Evolutionary conservation across 805 yeast genomes (phyloP).

Genomic region (Suhomyces faveliae): DNA sequence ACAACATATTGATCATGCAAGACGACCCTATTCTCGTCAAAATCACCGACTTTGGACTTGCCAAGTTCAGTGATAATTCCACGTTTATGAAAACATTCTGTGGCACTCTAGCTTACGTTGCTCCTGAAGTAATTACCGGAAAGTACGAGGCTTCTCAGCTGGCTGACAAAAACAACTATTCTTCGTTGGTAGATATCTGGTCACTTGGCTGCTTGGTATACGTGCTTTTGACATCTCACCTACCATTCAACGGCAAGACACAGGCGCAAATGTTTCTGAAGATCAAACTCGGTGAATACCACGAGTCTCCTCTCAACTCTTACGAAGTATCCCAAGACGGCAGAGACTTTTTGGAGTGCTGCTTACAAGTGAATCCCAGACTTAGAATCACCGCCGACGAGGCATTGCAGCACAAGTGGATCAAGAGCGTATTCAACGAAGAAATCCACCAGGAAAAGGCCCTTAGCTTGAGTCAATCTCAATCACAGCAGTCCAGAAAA

Average conservation of each 20-base stretch:
- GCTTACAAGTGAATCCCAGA: conserved; percentile 76
- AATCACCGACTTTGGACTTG: conserved; percentile 94
- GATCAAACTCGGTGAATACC: conserved; percentile 75
- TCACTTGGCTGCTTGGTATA: conserved; percentile 92
- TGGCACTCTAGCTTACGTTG: conserved; percentile 95
- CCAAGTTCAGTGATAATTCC: conserved; percentile 81
- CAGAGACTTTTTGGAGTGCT: conserved; percentile 62
- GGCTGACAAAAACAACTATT: conserved; percentile 48
- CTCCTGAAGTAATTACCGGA: conserved; percentile 83
- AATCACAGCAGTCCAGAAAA: conserved; percentile 59
- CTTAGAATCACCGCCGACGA: conserved; percentile 69
- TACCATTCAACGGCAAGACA: conserved; percentile 92
- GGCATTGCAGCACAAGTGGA: conserved; percentile 84
- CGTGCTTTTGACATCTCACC: conserved; percentile 87
- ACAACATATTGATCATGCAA: conserved; percentile 84
- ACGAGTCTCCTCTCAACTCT: conserved; percentile 68
- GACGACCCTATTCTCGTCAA: conserved; percentile 92
- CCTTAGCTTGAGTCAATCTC: conserved; percentile 67
- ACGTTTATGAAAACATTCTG: conserved; percentile 94
- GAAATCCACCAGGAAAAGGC: conserved; percentile 33
- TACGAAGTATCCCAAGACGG: conserved; percentile 68
- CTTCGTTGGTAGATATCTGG: conserved; percentile 95
- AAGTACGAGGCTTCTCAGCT: conserved; percentile 43
- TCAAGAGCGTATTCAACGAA: conserved; percentile 36
- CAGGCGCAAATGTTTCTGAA: conserved; percentile 81